Base-by-base conservation (phyloP, 352 stramenopile species). In the Phytophthora aleatoria region DNA sequence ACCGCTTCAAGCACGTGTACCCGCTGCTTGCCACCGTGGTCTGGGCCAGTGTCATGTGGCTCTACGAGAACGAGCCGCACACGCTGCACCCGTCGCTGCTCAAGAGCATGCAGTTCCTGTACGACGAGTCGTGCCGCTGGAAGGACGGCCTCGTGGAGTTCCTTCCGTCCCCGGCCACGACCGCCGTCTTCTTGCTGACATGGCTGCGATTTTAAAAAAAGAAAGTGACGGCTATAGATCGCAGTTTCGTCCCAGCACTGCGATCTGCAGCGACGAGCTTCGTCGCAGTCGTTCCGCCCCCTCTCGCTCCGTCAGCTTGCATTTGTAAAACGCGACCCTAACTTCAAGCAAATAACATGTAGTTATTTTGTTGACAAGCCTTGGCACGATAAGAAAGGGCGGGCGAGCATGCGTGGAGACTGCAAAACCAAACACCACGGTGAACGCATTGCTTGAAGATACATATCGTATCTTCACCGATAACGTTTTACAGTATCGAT, bases 21-120 rank as follows among this genome's bases (percentile, higher is more conserved):
- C 89, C 89, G 26, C 68, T 85, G 45, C 67, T 96, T 7, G 85
- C 84, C 50, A 89, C 83, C 0, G 74, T 78, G n/a, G 82, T 88
- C 26, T 96, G 89, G 89, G 85, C 73, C 30, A 61, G 75, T 7
- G 85, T 95, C 56, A 94, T 96, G 84, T 96, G 84, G 84, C 73
- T 95, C 20, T 96, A 92, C 67, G 89, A 96, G 71, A 94, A 90
- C 71, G 79, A 96, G 48, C 74, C 78, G 38, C 27, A 74, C n/a
- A 74, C 73, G 63, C 73, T 96, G 51, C 89, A 96, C 58, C 71
- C 83, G 35, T 95, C 86, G 41, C 76, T 96, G 39, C 80, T 81
- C 42, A 89, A 87, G 71, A 95, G 87, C 68, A 96, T 96, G 89
- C 83, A 95, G 49, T 96, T 92, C 64, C 72, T 95, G 11, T 96